Evolutionary conservation across 2,329 filamentous ascomycete species (phyloP).

Genomic region (Colletotrichum horii): DNA sequence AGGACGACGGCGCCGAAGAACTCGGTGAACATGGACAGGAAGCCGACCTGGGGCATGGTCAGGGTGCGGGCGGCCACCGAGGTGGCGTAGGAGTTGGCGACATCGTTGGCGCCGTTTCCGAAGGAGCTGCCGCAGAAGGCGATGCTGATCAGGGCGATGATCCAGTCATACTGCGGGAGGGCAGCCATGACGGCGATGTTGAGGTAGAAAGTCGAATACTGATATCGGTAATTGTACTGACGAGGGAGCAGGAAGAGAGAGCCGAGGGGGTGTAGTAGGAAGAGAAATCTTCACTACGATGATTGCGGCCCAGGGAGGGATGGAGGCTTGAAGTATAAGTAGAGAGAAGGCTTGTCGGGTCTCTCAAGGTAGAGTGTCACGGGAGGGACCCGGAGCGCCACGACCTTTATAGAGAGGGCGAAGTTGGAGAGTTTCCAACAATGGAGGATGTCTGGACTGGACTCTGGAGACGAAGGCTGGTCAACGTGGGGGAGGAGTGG

Average conservation of each 20-base stretch:
- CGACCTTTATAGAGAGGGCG: conserved; percentile 10
- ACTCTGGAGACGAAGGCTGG: background rate
- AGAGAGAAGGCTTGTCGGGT: background rate
- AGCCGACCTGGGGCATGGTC: conserved; percentile 55
- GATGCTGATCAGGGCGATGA: conserved; percentile 20
- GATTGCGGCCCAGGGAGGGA: background rate
- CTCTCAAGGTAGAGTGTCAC: background rate
- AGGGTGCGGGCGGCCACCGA: conserved; percentile 55
- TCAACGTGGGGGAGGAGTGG: background rate
- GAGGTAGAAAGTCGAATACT: background rate
- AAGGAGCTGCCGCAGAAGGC: conserved; percentile 21
- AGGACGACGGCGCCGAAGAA: conserved; percentile 58
- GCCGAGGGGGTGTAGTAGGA: background rate
- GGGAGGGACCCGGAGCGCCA: background rate
- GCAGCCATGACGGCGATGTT: background rate
- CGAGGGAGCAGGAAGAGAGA: background rate
- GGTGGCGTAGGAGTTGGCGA: conserved; percentile 54
- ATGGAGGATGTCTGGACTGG: background rate
- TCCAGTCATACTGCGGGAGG: conserved; percentile 21
- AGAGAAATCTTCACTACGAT: background rate
- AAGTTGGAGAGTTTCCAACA: background rate
- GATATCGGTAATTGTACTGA: too few species aligned
- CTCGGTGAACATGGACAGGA: conserved; percentile 53
- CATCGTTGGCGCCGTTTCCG: conserved; percentile 22
- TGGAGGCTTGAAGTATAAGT: background rate